phyloP scores from a whole-genome alignment of 1,284 basidiomycete species.

The Trichosporon sp. region DNA sequence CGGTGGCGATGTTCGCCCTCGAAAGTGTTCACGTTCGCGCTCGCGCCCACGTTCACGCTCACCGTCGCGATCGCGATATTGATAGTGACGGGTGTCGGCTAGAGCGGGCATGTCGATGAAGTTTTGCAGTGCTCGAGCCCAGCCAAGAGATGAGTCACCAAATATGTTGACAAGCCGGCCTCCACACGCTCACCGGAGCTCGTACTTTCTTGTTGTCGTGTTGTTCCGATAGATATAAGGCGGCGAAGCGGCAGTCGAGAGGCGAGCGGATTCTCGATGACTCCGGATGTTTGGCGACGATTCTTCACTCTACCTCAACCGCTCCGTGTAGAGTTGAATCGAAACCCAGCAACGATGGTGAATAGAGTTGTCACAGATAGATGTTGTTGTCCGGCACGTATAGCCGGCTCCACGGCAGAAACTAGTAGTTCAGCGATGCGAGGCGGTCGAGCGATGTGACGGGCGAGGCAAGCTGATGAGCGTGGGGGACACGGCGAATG shows the following conservation, averaged over 20 bases:
- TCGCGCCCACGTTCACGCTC: constrained; percentile 11
- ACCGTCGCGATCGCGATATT: background rate
- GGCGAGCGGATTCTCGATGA: background rate
- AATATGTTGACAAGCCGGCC: background rate
- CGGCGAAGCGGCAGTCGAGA: background rate
- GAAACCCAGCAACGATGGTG: no score
- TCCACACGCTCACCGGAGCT: background rate
- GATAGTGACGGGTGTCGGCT: background rate
- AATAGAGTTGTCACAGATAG: no score
- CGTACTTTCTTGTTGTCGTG: background rate
- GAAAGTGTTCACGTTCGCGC: constrained; percentile 4
- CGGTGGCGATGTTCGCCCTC: background rate
- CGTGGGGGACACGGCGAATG: background rate
- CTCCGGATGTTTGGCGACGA: no score
- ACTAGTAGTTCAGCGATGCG: background rate
- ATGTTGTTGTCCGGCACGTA: no score
- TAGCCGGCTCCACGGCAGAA: no score
- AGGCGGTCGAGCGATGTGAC: background rate
- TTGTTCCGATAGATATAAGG: background rate
- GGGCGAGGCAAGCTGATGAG: background rate
- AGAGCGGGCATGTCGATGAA: background rate
- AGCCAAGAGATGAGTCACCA: background rate
- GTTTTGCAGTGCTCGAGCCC: background rate
- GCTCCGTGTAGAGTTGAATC: no score
- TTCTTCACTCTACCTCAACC: no score